phyloP scores from a whole-genome alignment of 495 filamentous ascomycete genomes.

The Durotheca rogersii region DNA sequence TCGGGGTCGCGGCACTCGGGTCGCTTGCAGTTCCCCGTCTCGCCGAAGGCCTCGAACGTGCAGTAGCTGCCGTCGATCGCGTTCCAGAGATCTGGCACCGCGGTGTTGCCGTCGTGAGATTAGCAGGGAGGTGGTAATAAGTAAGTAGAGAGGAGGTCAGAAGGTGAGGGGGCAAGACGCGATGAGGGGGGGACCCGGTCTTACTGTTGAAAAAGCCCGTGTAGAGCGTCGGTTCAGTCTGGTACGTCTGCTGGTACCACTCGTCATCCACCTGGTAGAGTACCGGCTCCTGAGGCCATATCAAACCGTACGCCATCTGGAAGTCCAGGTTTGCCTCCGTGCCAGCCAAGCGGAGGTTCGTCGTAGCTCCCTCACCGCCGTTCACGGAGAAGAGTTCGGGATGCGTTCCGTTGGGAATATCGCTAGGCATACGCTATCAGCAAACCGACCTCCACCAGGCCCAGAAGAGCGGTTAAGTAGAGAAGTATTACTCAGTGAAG shows the following conservation, averaged over 20 bases:
- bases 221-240: constrained; percentile 24
- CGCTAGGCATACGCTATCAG: constrained; percentile 8
- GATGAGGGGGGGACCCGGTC: not conserved
- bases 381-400: constrained; percentile 43
- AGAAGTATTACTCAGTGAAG: constrained; percentile 35
- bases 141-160: constrained; percentile 34
- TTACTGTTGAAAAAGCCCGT: constrained; percentile 41
- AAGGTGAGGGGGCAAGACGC: not conserved
- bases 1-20: constrained; percentile 46
- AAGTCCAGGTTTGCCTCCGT: constrained; percentile 39
- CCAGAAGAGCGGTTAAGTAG: not conserved
- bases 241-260: constrained; percentile 39
- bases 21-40: constrained; percentile 35
- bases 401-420: constrained; percentile 40
- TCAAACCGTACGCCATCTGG: constrained; percentile 37
- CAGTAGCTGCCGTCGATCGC: constrained; percentile 68
- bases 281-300: constrained; percentile 58
- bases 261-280: constrained; percentile 60
- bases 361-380: constrained; percentile 33
- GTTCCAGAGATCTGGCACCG: constrained; percentile 51
- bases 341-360: constrained; percentile 29
- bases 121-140: too few relatives aligned
- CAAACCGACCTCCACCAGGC: not conserved
- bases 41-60: constrained; percentile 46
- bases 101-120: constrained; percentile 39